Evolutionary conservation across 352 stramenopile species (phyloP), one percentile per base, ranked within the genome.

Genomic region (Pythium pyrilobum): DNA sequence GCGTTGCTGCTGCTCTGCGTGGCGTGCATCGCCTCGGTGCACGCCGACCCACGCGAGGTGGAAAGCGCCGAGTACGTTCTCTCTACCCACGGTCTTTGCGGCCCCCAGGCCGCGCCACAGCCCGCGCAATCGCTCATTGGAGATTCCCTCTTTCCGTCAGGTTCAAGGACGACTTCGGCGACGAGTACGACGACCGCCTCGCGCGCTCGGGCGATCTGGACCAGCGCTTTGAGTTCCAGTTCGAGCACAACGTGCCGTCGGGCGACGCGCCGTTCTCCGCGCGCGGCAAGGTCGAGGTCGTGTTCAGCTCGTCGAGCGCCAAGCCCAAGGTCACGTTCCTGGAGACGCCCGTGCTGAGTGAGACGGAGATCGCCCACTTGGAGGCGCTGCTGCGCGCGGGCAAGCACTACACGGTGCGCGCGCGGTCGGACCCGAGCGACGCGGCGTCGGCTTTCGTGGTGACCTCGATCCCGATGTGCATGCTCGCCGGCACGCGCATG

Each of bases 391-490:
- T 87, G 54, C 62, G 46, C 13, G 52, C 71, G 3, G 76, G 77
- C 27, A 66, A 69, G 12, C 68, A 81, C 51, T 93, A 93, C 64
- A 87, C 64, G 15, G 61, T 93, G 49, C 82, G 82, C 31, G 80
- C 69, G 39, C 76, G 77, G 23, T 84, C 74, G 12, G 67, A 93
- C 52, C 76, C 78, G 18, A 21, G 21, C 2, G 72, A 91, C 52
- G 60, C 76, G 24, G 52, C 64, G n/a, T 90, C 82, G 53, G 57
- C 70, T 28, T 91, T 85, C 49, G 66, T 91, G 50, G 70, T 85
- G 62, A 75, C 82, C 24, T 91, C 80, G 13, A 78, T 93, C 34
- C 82, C 82, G 13, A 84, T 86, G 72, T 93, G 82, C 59, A 81
- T 89, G 68, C 63, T 93, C 33, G 79, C 71, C 6, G 77, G 74